A percentile compares a stretch with the other conserved stretches of the same genome.
Evolutionary conservation across 345 rosid species (phyloP).

Genomic region (Syzygium oleosum): DNA sequence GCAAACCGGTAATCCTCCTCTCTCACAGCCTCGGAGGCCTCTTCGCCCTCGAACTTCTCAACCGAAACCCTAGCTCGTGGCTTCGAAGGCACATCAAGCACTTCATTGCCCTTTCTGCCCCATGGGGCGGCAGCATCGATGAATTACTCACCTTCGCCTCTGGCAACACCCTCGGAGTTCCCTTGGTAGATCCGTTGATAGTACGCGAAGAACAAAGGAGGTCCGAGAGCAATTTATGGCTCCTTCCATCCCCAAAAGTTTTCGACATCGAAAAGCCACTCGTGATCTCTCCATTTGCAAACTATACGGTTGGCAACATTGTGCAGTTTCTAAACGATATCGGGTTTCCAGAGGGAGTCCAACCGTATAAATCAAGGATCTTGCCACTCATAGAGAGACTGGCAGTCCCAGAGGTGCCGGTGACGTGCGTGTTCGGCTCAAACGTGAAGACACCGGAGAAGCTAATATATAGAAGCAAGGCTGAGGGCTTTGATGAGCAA

Average conservation of each 20-base stretch:
- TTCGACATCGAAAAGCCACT: slow-evolving; percentile 30
- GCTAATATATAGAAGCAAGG: slow-evolving; percentile 26
- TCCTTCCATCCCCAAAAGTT: slow-evolving; percentile 52
- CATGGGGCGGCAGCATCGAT: slow-evolving; percentile 71
- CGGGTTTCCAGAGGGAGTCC: slow-evolving; percentile 55
- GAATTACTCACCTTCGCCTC: slow-evolving; percentile 69
- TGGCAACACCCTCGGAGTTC: slow-evolving; percentile 62
- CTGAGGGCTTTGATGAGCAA: slow-evolving; percentile 45
- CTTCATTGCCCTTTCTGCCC: slow-evolving; percentile 66
- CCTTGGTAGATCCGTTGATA: slow-evolving; percentile 65
- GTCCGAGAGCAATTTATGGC: slow-evolving; percentile 82
- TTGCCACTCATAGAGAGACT: slow-evolving; percentile 35
- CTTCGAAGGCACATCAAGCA: slow-evolving; percentile 52
- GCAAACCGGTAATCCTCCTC: slow-evolving; percentile 62
- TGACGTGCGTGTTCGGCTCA: slow-evolving; percentile 59
- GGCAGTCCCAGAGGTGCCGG: slow-evolving; percentile 38
- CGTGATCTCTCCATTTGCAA: slow-evolving; percentile 33
- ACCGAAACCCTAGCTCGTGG: slow-evolving; percentile 58
- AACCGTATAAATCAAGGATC: slow-evolving; percentile 48
- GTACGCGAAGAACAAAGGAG: slow-evolving; percentile 69
- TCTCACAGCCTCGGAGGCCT: slow-evolving; percentile 92
- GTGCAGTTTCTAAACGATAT: slow-evolving; percentile 40
- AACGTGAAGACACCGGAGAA: slow-evolving; percentile 58
- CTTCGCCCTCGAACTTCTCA: slow-evolving; percentile 56
- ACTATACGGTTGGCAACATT: slow-evolving; percentile 47